phyloP scores from a whole-genome alignment of 2,329 filamentous ascomycete genomes.

The Trichoderma sp. region DNA sequence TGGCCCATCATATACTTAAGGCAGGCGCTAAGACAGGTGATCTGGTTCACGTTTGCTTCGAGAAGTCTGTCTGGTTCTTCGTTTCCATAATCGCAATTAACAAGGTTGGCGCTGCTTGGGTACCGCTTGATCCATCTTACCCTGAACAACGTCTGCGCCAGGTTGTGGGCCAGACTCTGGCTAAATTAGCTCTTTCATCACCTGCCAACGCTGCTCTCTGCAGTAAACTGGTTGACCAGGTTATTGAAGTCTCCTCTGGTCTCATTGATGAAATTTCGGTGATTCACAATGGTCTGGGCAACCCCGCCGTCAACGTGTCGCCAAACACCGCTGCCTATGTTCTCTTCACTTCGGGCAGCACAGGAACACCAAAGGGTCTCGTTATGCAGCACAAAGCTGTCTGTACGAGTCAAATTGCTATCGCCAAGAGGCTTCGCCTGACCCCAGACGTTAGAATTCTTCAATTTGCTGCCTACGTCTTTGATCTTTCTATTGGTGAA shows the following conservation, averaged over 20 bases:
- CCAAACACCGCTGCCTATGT: constrained; percentile 30
- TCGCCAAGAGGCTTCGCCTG: neutral
- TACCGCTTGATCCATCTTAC: constrained; percentile 12
- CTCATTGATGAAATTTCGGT: neutral
- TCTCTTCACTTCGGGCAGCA: constrained; percentile 56
- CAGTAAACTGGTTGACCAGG: neutral
- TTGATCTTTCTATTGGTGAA: constrained; percentile 20
- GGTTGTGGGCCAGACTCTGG: neutral
- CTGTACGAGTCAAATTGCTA: constrained; percentile 7
- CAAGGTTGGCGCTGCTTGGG: constrained; percentile 27
- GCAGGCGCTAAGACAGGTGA: constrained; percentile 25
- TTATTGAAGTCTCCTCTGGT: constrained; percentile 1
- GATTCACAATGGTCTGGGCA: neutral
- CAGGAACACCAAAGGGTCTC: constrained; percentile 52
- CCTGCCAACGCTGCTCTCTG: neutral
- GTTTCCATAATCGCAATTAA: constrained; percentile 29
- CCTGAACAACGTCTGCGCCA: constrained; percentile 1
- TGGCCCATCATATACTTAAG: neutral
- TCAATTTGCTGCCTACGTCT: constrained; percentile 23
- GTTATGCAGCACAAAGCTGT: constrained; percentile 9
- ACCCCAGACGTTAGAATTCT: neutral
- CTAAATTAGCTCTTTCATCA: neutral
- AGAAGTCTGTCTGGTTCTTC: constrained; percentile 25
- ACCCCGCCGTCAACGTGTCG: neutral
- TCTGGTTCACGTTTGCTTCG: constrained; percentile 22